phyloP scores from a whole-genome alignment of 495 filamentous ascomycete genomes.

The Pyrenula aspistea region DNA sequence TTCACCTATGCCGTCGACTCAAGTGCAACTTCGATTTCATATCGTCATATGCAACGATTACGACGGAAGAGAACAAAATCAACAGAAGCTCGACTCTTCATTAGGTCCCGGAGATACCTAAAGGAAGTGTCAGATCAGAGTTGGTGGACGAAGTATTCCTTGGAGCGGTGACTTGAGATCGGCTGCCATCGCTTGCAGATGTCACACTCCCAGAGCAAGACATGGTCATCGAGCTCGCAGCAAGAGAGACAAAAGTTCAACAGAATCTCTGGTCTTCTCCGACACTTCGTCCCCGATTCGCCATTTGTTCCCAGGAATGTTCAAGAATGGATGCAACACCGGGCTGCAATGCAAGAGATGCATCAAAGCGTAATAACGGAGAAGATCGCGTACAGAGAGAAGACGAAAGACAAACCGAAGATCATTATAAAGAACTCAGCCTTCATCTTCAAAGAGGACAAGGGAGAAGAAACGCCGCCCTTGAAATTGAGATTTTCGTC shows the following conservation, averaged over 20 bases:
- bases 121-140: neutral
- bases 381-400: neutral
- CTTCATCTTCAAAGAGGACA: slow-evolving; percentile 7
- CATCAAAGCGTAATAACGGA: neutral
- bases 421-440: slow-evolving; percentile 1
- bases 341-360: neutral
- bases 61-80: neutral
- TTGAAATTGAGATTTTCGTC: neutral
- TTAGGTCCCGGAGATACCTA: too few relatives aligned
- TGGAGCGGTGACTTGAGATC: neutral
- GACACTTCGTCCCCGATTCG: slow-evolving; percentile 11
- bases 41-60: neutral
- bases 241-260: slow-evolving; percentile 12
- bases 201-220: slow-evolving; percentile 5
- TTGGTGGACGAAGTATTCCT: neutral
- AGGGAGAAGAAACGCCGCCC: neutral
- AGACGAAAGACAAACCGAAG: neutral
- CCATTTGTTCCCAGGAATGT: slow-evolving; percentile 13
- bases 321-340: slow-evolving; percentile 11
- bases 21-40: neutral
- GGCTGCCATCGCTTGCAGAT: neutral
- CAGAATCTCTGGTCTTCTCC: slow-evolving; percentile 6
- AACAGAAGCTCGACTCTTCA: neutral
- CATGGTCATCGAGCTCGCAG: slow-evolving; percentile 11
- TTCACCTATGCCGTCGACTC: neutral